These are phyloP conservation scores for Cylindricascospora bacillispora DNA, from an alignment of 1,139 yeast species.

Conservation along the genomic window DNA sequence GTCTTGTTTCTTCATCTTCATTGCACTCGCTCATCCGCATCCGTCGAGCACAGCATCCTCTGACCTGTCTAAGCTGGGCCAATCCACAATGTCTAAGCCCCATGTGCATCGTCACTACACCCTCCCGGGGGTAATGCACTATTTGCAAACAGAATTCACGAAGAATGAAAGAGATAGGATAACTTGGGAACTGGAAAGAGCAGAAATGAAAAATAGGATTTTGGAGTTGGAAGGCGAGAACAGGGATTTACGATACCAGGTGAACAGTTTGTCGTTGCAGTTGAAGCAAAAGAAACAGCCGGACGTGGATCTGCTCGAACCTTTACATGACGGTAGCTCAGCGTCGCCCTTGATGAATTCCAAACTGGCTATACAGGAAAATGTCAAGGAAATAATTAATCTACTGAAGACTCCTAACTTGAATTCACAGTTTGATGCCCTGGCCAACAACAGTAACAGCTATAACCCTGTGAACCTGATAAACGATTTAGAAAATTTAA, in stretches of 20 bases:
- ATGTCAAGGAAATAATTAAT: conserved; percentile 26
- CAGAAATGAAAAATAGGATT: conserved; percentile 44
- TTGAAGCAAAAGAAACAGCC: conserved; percentile 2
- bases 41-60: too few relatives aligned
- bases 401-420: conserved; percentile 22
- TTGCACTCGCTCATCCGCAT: too few relatives aligned
- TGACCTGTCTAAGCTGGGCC: too few relatives aligned
- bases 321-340: background rate
- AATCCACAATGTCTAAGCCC: too few relatives aligned
- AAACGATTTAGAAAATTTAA: conserved; percentile 17
- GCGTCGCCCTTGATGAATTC: conserved; percentile 13
- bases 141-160: conserved; percentile 44
- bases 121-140: conserved; percentile 41
- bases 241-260: conserved; percentile 37
- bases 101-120: too few relatives aligned
- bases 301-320: too few relatives aligned
- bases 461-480: conserved; percentile 12
- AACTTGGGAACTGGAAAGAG: conserved; percentile 42
- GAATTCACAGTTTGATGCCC: conserved; percentile 16
- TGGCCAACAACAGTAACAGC: conserved; percentile 8
- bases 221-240: conserved; percentile 57
- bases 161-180: conserved; percentile 43
- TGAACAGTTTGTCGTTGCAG: conserved; percentile 30
- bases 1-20: too few relatives aligned
- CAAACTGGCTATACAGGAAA: conserved; percentile 21